Conservation (phyloP, 2,329 filamentous ascomycete genomes). For the Trichothecium sympodiale region DNA sequence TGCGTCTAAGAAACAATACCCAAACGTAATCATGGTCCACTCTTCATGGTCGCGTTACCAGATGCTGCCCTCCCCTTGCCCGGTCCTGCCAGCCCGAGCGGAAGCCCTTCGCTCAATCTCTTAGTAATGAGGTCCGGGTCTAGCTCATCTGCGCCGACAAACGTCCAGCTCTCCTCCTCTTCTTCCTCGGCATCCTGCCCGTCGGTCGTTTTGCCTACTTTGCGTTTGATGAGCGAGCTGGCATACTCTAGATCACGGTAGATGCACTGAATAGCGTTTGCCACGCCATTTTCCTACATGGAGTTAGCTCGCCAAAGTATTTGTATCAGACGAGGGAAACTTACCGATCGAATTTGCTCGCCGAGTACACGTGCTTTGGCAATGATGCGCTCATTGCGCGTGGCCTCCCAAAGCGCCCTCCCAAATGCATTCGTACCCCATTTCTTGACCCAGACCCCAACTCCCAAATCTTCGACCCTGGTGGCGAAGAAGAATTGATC, state of each 20-base stretch:
- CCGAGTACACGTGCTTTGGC: slow-evolving; percentile 72
- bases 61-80: no score
- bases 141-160: slow-evolving; percentile 53
- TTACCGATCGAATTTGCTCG: slow-evolving; percentile 75
- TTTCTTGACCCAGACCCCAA: slow-evolving; percentile 80
- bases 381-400: slow-evolving; percentile 85
- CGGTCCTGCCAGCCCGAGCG: background rate
- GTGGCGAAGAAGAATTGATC: slow-evolving; percentile 95
- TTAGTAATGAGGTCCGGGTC: slow-evolving; percentile 31
- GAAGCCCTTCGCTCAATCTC: slow-evolving; percentile 25
- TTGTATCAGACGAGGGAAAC: slow-evolving; percentile 16
- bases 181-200: slow-evolving; percentile 38
- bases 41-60: no score
- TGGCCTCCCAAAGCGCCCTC: slow-evolving; percentile 81
- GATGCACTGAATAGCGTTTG: slow-evolving; percentile 78
- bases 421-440: slow-evolving; percentile 81
- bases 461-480: slow-evolving; percentile 83
- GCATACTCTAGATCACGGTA: slow-evolving; percentile 95
- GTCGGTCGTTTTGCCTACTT: slow-evolving; percentile 37
- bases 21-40: no score
- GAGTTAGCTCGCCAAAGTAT: background rate
- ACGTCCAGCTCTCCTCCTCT: slow-evolving; percentile 81
- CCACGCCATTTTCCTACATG: slow-evolving; percentile 75
- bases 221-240: slow-evolving; percentile 64
- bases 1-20: no score